Percentiles rank a stretch among this genome's conserved stretches.
Conservation (phyloP, 148 eudicot species). For the Rhododendron mucronatum region DNA sequence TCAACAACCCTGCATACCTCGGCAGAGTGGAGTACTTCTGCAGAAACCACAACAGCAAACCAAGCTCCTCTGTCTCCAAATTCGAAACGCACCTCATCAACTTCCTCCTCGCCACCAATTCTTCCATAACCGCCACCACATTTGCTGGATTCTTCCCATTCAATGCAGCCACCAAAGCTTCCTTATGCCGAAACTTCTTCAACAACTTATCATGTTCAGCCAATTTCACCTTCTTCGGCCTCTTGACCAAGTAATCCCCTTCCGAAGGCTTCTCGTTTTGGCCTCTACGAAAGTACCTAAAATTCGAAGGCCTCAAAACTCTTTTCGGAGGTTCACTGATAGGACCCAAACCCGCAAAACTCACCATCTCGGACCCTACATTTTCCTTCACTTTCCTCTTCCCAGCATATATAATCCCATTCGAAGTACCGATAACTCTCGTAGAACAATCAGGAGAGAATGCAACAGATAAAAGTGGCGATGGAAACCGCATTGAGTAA, state of each 20-base stretch:
- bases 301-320: constrained; percentile 59
- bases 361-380: constrained; percentile 26
- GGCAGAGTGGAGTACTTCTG: constrained; percentile 71
- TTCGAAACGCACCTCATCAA: constrained; percentile 55
- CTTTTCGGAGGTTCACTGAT: constrained; percentile 39
- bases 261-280: constrained; percentile 74
- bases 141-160: constrained; percentile 59
- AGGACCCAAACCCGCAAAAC: constrained; percentile 26
- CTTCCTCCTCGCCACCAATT: constrained; percentile 80
- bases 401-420: constrained; percentile 72
- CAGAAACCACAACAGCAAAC: constrained; percentile 52
- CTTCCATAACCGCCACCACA: constrained; percentile 87
- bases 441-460: constrained; percentile 73
- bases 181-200: constrained; percentile 90
- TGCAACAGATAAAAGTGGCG: constrained; percentile 75
- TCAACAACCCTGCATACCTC: constrained; percentile 60
- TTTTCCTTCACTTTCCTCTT: constrained; percentile 56
- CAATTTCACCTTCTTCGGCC: constrained; percentile 64
- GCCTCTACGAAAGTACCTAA: constrained; percentile 85
- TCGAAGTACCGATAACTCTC: constrained; percentile 72
- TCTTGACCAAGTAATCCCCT: constrained; percentile 64
- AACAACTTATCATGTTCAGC: constrained; percentile 75
- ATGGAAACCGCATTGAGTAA: constrained; percentile 73
- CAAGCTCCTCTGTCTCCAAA: constrained; percentile 70
- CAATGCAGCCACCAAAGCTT: constrained; percentile 77